Percentiles rank a stretch among this genome's conserved stretches.
phyloP scores from a whole-genome alignment of 1,284 basidiomycete species.

The Irpex sp. region DNA sequence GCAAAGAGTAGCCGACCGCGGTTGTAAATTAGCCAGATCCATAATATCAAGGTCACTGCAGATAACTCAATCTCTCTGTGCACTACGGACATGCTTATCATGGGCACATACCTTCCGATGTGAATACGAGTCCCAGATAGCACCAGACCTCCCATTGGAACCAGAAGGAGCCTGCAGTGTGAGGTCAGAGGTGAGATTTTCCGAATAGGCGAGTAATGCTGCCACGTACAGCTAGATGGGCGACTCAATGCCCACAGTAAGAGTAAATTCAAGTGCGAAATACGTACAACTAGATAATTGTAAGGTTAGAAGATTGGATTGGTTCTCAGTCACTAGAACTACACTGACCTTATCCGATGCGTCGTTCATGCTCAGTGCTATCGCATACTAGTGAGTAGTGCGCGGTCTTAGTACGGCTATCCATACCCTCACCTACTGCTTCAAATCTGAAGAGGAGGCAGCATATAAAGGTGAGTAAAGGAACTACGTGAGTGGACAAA shows the following conservation, averaged over 20 bases:
- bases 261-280: neutral
- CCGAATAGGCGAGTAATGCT: neutral
- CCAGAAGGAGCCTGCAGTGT: conserved; percentile 20
- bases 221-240: conserved; percentile 8
- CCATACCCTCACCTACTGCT: conserved; percentile 18
- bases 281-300: neutral
- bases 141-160: conserved; percentile 26
- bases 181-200: neutral
- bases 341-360: conserved; percentile 7
- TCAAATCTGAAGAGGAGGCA: conserved; percentile 16
- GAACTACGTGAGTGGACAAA: neutral
- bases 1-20: conserved; percentile 19
- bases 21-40: conserved; percentile 26
- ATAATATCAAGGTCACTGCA: conserved; percentile 21
- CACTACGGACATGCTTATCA: neutral
- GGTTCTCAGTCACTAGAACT: too few species aligned
- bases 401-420: conserved; percentile 1
- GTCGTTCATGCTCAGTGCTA: conserved; percentile 1
- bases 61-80: neutral
- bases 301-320: too few species aligned
- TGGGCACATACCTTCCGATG: conserved; percentile 21
- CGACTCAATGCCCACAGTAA: neutral
- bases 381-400: conserved; percentile 9
- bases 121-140: conserved; percentile 20
- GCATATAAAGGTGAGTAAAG: neutral